phyloP scores from a whole-genome alignment of 208 protist species.

The Trypanosoma mega region DNA sequence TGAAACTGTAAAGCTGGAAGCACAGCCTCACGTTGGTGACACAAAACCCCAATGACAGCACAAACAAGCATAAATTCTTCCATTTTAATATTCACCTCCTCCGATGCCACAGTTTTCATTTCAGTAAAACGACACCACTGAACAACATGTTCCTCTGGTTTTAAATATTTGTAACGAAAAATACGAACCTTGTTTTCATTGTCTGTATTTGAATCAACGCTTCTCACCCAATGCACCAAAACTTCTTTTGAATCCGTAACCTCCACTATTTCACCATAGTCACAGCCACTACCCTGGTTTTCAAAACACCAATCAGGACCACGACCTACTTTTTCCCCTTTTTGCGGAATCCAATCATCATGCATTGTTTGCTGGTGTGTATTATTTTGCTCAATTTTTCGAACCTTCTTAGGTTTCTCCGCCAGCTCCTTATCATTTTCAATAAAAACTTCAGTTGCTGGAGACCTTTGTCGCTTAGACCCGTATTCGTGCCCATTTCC shows the following conservation, averaged over 20 bases:
- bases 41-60: conserved; percentile 62
- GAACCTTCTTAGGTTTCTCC: conserved; percentile 9
- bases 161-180: conserved; percentile 67
- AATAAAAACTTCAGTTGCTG: not conserved
- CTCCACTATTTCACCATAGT: conserved; percentile 73
- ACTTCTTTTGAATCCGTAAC: conserved; percentile 53
- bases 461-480: too few relatives aligned
- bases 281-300: conserved; percentile 59
- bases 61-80: conserved; percentile 72
- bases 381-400: conserved; percentile 10
- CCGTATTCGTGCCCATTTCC: too few relatives aligned
- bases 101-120: conserved; percentile 40
- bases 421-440: conserved; percentile 5
- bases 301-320: conserved; percentile 68
- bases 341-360: conserved; percentile 47
- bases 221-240: conserved; percentile 67
- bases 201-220: conserved; percentile 35
- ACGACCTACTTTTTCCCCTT: conserved; percentile 69
- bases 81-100: conserved; percentile 42
- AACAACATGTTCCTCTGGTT: conserved; percentile 66
- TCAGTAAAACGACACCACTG: conserved; percentile 49
- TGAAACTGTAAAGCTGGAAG: conserved; percentile 75
- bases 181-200: conserved; percentile 25
- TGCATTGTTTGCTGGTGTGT: conserved; percentile 5
- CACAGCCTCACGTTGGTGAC: conserved; percentile 68